A percentile compares a stretch with the other conserved stretches of the same genome.
Evolutionary conservation across 1,139 yeast genomes (phyloP).

Genomic region (Protomyces pachydermus): DNA sequence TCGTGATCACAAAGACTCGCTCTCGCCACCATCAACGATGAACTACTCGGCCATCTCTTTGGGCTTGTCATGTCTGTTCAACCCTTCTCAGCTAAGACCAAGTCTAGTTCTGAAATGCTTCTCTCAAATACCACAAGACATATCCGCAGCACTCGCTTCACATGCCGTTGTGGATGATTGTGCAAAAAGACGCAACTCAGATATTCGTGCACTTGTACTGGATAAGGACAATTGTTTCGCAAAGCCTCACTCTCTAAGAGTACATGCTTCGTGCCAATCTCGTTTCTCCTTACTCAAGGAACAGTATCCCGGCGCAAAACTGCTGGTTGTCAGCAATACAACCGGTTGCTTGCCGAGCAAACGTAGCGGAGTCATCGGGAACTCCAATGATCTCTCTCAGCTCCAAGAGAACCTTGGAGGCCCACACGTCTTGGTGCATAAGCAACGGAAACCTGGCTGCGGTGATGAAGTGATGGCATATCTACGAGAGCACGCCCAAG

Average conservation of each 20-base stretch:
- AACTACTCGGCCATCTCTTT: conserved; percentile 50
- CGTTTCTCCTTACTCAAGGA: conserved; percentile 56
- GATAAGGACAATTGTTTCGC: conserved; percentile 97
- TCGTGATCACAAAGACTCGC: too few relatives aligned
- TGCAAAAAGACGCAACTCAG: conserved; percentile 8
- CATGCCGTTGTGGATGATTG: neutral
- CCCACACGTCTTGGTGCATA: neutral
- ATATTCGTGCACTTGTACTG: conserved; percentile 71
- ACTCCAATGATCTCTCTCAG: neutral
- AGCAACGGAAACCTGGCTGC: conserved; percentile 80
- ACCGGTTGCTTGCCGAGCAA: conserved; percentile 53
- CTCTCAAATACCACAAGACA: conserved; percentile 3
- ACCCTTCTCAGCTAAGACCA: conserved; percentile 8
- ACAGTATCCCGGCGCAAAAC: conserved; percentile 58
- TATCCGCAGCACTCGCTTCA: neutral
- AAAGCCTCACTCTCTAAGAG: conserved; percentile 68
- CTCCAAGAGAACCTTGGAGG: neutral
- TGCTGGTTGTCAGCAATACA: conserved; percentile 82
- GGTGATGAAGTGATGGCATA: conserved; percentile 59
- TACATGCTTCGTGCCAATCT: conserved; percentile 38
- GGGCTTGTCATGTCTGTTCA: conserved; percentile 1
- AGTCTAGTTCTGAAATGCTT: conserved; percentile 6
- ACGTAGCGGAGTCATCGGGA: neutral
- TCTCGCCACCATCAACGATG: conserved; percentile 35
- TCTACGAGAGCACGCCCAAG: conserved; percentile 31